These are phyloP conservation scores for Cercospora zeae-maydis DNA, from an alignment of 2,329 filamentous ascomycete genomes.

Conservation along the genomic window DNA sequence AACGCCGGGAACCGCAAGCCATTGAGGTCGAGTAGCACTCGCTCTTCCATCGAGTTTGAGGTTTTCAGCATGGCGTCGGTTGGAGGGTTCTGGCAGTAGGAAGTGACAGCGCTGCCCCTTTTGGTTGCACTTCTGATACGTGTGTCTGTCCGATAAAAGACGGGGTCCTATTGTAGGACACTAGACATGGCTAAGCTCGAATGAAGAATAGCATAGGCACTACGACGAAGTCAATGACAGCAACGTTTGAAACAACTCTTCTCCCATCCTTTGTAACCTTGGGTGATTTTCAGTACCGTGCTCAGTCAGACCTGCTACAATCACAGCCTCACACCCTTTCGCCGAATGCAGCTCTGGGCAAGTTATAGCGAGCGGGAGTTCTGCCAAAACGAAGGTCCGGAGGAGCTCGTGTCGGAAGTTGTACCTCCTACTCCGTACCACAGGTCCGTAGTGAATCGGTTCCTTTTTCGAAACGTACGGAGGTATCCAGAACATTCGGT, in stretches of 20 bases:
- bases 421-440: too few species aligned
- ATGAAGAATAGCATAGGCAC: background rate
- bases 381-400: too few species aligned
- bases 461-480: background rate
- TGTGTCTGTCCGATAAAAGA: background rate
- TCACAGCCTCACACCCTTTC: background rate
- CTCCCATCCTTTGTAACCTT: background rate
- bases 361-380: too few species aligned
- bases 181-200: background rate
- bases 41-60: constrained; percentile 1
- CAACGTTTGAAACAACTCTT: background rate
- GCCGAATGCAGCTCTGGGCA: too few species aligned
- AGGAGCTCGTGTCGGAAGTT: too few species aligned
- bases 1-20: constrained; percentile 19
- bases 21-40: constrained; percentile 30
- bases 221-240: constrained; percentile 1
- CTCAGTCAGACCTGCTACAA: background rate
- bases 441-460: too few species aligned
- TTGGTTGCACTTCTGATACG: background rate
- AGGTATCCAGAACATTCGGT: background rate
- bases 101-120: background rate
- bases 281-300: background rate
- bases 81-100: constrained; percentile 7
- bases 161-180: background rate
- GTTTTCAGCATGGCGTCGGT: constrained; percentile 16